A percentile compares a stretch with the other conserved stretches of the same genome.
phyloP scores from a whole-genome alignment of 345 rosid genomes.

The Mallotus nudiflorus region DNA sequence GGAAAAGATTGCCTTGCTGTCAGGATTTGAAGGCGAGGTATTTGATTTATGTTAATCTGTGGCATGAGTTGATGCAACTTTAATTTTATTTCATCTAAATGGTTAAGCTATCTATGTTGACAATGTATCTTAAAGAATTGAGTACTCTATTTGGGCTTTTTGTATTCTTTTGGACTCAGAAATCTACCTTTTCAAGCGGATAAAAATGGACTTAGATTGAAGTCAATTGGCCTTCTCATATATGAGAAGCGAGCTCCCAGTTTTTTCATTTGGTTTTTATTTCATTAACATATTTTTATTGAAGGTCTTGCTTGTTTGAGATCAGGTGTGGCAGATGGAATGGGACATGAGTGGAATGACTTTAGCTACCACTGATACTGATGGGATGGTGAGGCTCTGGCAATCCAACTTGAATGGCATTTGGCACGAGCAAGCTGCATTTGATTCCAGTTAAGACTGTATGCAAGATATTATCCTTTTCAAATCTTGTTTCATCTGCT shows the following conservation, averaged over 20 bases:
- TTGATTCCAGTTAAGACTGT: constrained; percentile 47
- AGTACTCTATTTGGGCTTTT: not conserved
- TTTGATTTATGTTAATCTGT: not conserved
- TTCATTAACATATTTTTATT: not conserved
- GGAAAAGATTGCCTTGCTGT: constrained; percentile 63
- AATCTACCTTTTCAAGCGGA: not conserved
- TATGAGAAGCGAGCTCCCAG: not conserved
- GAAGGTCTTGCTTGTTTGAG: constrained; percentile 9
- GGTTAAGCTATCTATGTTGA: not conserved
- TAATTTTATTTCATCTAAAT: too few relatives aligned
- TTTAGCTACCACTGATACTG: constrained; percentile 77
- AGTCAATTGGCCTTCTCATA: not conserved
- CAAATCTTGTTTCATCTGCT: not conserved
- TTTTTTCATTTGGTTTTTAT: too few relatives aligned
- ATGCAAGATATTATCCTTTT: not conserved
- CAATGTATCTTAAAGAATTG: not conserved
- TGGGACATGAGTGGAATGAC: constrained; percentile 99
- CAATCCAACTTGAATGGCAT: constrained; percentile 87
- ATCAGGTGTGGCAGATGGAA: constrained; percentile 92
- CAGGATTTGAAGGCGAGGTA: constrained; percentile 84
- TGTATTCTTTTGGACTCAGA: not conserved
- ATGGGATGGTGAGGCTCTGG: constrained; percentile 77
- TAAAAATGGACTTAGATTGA: not conserved
- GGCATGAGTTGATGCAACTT: not conserved
- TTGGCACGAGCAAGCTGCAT: constrained; percentile 82